Conservation (phyloP, 306 rosid species). For the Cucurbita maxima region DNA sequence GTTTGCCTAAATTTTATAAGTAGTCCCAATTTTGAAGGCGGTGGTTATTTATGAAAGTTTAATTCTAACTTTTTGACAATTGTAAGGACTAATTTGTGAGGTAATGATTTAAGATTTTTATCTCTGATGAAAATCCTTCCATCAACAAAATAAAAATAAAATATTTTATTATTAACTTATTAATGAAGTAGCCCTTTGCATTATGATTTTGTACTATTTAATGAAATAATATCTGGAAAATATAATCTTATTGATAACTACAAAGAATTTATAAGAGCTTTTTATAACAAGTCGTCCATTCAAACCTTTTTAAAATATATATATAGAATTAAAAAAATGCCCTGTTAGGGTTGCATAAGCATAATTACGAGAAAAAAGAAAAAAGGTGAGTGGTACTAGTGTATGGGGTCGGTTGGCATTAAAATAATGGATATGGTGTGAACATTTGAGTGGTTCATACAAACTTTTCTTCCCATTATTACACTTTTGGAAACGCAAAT, state of each 20-base stretch:
- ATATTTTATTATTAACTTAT: too few species aligned
- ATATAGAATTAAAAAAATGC: not conserved
- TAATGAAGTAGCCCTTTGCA: too few species aligned
- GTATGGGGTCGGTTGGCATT: not conserved
- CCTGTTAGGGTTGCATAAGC: not conserved
- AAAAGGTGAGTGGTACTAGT: not conserved
- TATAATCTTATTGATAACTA: too few species aligned
- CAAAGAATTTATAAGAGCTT: not conserved
- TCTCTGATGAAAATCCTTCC: not conserved
- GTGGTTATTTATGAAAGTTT: too few species aligned
- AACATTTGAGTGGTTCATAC: constrained; percentile 1
- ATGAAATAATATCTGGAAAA: too few species aligned
- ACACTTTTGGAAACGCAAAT: not conserved
- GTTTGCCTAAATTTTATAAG: too few species aligned
- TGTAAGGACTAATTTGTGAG: too few species aligned
- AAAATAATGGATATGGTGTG: not conserved
- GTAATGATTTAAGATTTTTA: not conserved
- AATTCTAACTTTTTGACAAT: too few species aligned
- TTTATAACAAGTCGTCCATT: not conserved
- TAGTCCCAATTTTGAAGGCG: too few species aligned
- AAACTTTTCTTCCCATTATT: not conserved
- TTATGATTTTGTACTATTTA: too few species aligned
- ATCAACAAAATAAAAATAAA: too few species aligned
- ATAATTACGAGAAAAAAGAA: not conserved
- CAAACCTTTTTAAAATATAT: not conserved